Evolutionary conservation across 2,329 filamentous ascomycete genomes (phyloP), one percentile per base, ranked within the genome.

Genomic region (Neonectria ditissima): DNA sequence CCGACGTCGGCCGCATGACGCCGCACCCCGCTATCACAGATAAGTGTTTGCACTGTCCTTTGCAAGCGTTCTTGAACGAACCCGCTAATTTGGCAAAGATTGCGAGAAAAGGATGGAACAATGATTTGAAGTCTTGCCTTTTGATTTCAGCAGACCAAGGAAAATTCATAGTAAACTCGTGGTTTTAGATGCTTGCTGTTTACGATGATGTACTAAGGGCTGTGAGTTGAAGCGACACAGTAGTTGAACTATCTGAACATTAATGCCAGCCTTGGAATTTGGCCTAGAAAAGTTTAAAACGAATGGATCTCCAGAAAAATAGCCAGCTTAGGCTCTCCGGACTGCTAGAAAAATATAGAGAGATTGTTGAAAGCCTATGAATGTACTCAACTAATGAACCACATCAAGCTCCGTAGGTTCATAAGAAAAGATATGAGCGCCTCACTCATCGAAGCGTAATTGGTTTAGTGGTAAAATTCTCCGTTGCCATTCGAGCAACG

Each of bases 1-100:
- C 65, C 63, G 69, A 68, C 62, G 65, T 74, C 69, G 69, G 70
- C 65, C 59, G 54, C 58, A 54, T 70, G 59, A 60, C 66, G 54
- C 52, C 47, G 55, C 52, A 68, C 70, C 70, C 70, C 70, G 67
- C 70, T 53, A 69, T 62, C 20, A 30, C 30, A 45, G 22, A 44
- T 30, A 62, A 57, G 59, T 62, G 48, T 14, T 20, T 48, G 54
- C 47, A 26, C 53, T 39, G 30, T 44, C 2, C 32, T 45, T 53
- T 43, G 22, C 24, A 41, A 57, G 48, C 59, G 54, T 44, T 50
- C 30, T 48, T 53, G 57, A 7, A 22, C 26, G 47, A 37, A 37
- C 50, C n/a, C 43, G 20, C 20, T 8, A 45, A 16, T 22, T 11
- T 24, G 11, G 22, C 43, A 14, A 45, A 8, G 37, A 32, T 52